These are phyloP conservation scores for Blastocystis sp. DNA, from an alignment of 352 stramenopile species.

Conservation along the genomic window DNA sequence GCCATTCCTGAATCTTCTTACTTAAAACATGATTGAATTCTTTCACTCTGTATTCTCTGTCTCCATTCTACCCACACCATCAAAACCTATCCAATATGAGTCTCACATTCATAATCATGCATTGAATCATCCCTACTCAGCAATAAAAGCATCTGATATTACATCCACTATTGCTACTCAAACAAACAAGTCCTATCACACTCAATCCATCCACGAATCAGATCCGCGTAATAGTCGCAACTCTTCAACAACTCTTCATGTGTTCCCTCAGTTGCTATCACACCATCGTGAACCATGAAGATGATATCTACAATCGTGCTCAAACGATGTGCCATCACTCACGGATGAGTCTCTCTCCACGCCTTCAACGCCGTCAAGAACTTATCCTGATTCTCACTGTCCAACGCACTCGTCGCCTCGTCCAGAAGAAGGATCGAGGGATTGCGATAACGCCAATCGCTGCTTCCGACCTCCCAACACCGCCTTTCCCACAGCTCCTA, in stretches of 20 bases:
- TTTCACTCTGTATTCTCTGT: too few species aligned
- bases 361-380: slow-evolving; percentile 69
- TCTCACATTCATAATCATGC: too few species aligned
- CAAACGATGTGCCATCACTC: slow-evolving; percentile 64
- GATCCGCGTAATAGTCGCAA: neutral
- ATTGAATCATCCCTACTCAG: too few species aligned
- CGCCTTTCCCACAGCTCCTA: slow-evolving; percentile 70
- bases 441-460: slow-evolving; percentile 75
- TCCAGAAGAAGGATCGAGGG: slow-evolving; percentile 72
- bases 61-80: too few species aligned
- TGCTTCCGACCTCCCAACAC: slow-evolving; percentile 76
- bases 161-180: too few species aligned
- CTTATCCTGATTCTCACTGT: slow-evolving; percentile 74
- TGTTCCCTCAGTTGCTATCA: slow-evolving; percentile 72
- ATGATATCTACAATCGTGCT: slow-evolving; percentile 79
- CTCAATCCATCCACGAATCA: neutral
- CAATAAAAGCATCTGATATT: too few species aligned
- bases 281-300: slow-evolving; percentile 69
- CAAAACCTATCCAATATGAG: too few species aligned
- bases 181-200: too few species aligned
- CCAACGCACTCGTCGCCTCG: slow-evolving; percentile 71
- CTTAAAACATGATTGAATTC: too few species aligned
- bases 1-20: too few species aligned
- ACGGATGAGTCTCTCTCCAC: slow-evolving; percentile 28
- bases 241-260: slow-evolving; percentile 71